A percentile compares a stretch with the other conserved stretches of the same genome.
These are phyloP conservation scores for Talaromyces sp. DNA, from an alignment of 2,329 filamentous ascomycete genomes.

Conservation along the genomic window DNA sequence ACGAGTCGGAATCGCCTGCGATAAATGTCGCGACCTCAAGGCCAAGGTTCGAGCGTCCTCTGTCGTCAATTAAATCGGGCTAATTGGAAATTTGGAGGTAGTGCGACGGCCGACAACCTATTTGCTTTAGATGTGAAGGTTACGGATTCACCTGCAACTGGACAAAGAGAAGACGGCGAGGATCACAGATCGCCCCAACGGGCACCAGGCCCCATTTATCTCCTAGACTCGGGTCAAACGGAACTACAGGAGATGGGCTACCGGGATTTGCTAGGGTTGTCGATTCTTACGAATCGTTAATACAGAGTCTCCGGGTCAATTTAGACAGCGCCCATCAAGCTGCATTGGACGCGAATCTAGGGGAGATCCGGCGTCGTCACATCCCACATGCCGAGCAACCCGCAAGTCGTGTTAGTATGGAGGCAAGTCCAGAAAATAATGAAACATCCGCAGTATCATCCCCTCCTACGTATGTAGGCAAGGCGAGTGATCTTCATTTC, in stretches of 20 bases:
- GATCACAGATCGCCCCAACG: not conserved
- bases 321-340: constrained; percentile 10
- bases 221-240: not conserved
- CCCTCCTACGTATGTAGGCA: constrained; percentile 38
- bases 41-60: constrained; percentile 20
- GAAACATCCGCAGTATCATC: not conserved
- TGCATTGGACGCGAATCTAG: not conserved
- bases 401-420: not conserved
- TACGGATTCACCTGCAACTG: constrained; percentile 33
- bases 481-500: constrained; percentile 44
- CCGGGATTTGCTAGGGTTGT: not conserved
- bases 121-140: constrained; percentile 31
- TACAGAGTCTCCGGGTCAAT: constrained; percentile 15
- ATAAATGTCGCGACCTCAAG: constrained; percentile 28
- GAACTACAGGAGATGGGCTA: not conserved
- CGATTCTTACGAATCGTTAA: constrained; percentile 19
- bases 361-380: constrained; percentile 1
- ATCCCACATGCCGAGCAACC: not conserved
- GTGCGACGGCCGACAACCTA: constrained; percentile 33
- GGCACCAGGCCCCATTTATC: not conserved
- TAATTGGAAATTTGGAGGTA: constrained; percentile 4
- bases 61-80: not conserved
- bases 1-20: constrained; percentile 26
- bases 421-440: not conserved
- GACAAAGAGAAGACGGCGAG: constrained; percentile 17